phyloP scores from a whole-genome alignment of 73 alveolate genomes.

The Symbiodinium pilosum region DNA sequence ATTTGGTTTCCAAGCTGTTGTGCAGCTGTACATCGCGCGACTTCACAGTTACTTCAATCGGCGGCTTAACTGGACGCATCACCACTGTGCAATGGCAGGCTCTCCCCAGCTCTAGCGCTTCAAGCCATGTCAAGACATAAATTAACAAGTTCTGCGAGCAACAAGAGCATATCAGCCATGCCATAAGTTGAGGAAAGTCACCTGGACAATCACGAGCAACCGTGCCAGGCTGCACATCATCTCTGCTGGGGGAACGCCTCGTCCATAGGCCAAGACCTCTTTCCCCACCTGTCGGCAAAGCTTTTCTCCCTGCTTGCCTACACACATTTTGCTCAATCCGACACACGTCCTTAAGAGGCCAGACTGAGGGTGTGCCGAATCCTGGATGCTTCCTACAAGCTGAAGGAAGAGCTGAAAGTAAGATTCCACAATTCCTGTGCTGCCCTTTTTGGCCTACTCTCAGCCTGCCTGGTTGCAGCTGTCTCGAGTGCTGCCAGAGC shows the following conservation, averaged over 20 bases:
- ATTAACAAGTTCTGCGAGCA: too few species aligned
- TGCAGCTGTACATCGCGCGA: neutral
- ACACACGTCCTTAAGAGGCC: too few species aligned
- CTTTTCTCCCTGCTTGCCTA: neutral
- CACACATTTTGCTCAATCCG: neutral
- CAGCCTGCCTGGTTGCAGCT: conserved; percentile 86
- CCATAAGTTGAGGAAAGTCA: too few species aligned
- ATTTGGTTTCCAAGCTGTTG: neutral
- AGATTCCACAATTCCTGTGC: too few species aligned
- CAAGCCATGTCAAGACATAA: too few species aligned
- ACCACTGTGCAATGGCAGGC: neutral
- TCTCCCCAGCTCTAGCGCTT: neutral
- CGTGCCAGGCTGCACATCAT: conserved; percentile 47
- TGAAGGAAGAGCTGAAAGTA: neutral
- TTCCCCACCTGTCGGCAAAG: conserved; percentile 41
- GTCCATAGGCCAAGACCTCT: conserved; percentile 88
- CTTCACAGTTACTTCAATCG: neutral
- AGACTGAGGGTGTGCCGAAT: too few species aligned
- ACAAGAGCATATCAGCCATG: too few species aligned
- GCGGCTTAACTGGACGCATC: conserved; percentile 6
- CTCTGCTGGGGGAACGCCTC: conserved; percentile 93
- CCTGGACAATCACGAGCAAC: too few species aligned
- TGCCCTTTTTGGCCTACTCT: neutral
- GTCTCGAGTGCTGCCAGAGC: conserved; percentile 83
- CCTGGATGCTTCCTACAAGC: neutral